Evolutionary conservation across 129 eudicot species (phyloP).

Genomic region (Flaveria ramosissima): DNA sequence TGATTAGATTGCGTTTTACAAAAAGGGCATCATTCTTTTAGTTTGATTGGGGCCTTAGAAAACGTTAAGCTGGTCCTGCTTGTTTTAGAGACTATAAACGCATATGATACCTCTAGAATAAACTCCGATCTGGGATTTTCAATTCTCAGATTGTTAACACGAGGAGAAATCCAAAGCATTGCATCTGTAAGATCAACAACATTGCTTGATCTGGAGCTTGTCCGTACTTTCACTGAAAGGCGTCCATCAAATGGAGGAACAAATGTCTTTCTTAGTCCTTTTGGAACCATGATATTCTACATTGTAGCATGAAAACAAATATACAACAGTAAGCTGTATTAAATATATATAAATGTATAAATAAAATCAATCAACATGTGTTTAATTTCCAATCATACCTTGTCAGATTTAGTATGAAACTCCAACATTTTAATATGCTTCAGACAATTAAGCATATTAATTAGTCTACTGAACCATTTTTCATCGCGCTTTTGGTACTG

Average conservation of each 20-base stretch:
- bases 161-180: conserved; percentile 20
- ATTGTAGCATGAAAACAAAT: background rate
- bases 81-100: too few species aligned
- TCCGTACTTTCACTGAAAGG: background rate
- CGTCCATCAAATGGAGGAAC: conserved; percentile 3
- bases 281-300: conserved; percentile 12
- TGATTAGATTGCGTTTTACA: too few species aligned
- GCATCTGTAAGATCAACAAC: conserved; percentile 8
- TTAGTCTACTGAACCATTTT: background rate
- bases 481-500: background rate
- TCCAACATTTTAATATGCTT: background rate
- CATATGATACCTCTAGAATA: too few species aligned
- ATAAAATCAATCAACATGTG: background rate
- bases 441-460: background rate
- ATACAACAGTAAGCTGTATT: background rate
- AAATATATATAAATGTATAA: background rate
- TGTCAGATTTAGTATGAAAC: background rate
- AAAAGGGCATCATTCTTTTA: too few species aligned
- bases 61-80: too few species aligned
- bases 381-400: conserved; percentile 11
- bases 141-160: background rate
- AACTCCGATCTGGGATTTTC: too few species aligned
- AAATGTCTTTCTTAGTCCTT: conserved; percentile 2
- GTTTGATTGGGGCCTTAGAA: too few species aligned
- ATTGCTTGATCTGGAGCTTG: background rate